Evolutionary conservation across 1,284 basidiomycete genomes (phyloP), one percentile per base, ranked within the genome.

Genomic region (Melampsora larici-populina): DNA sequence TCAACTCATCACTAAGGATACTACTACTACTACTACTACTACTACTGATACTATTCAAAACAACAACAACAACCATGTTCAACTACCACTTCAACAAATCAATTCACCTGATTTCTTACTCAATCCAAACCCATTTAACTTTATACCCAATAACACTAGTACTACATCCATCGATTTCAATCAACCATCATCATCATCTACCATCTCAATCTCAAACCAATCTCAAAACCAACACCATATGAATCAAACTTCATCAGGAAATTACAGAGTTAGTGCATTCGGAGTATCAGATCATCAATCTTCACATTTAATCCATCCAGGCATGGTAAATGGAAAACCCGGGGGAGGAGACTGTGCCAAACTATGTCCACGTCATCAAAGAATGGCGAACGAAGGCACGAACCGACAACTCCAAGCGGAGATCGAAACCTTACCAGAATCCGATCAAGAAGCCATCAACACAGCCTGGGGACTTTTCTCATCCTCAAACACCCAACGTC

Each of bases 401-500:
- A 97, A 93, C 83, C 86, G 92, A 79, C 94, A 92, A 85, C 87
- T 99, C 18, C 97, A 99, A 85, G 90, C 92, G 87, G 96, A 94
- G 18, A 89, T 99, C 79, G 96, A 99, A 84, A 90, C 89, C 3
- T 88, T 99, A n/a, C 91, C 94, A 0, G 86, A 94, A 18, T 87
- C 90, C 72, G 96, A 99, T 81, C 89, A 97, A 71, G 89, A 92
- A 82, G 90, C 91, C 31, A 91, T 99, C 83, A 98, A 91, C 82
- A 89, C 91, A 8, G 90, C 98, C 79, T 99, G 97, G 97, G 93
- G 94, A 78, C 92, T 91, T 81, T 99, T 99, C 85, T 97, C 94
- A 15, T 93, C 93, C 0, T 97, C 96, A 0, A 90, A 94, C 0
- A 94, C 97, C 82, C 89, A 91, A 13, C 90, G 93, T 48, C 89